phyloP scores from a whole-genome alignment of 345 rosid genomes.

The Populus simonii region DNA sequence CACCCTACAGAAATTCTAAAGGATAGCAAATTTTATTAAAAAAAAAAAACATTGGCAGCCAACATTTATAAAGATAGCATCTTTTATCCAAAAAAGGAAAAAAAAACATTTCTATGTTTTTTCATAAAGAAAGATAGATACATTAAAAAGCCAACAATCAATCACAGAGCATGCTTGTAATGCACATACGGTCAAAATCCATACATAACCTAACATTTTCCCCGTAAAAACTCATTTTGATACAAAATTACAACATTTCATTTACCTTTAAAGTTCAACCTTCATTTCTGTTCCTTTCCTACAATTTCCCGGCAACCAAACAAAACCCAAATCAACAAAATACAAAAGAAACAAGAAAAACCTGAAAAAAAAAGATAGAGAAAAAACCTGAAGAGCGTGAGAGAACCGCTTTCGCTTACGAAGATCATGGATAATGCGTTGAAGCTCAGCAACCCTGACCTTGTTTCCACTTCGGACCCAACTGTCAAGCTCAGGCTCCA shows the following conservation, averaged over 20 bases:
- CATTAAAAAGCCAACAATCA: neutral
- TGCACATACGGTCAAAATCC: neutral
- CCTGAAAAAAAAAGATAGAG: too few relatives aligned
- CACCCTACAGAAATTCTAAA: neutral
- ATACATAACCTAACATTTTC: neutral
- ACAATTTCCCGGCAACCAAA: slow-evolving; percentile 13
- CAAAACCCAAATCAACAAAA: slow-evolving; percentile 4
- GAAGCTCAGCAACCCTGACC: slow-evolving; percentile 71
- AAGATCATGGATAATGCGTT: slow-evolving; percentile 76
- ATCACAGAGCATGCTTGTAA: neutral
- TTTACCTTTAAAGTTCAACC: neutral
- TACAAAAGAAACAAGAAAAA: neutral
- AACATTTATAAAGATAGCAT: neutral
- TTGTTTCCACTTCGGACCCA: slow-evolving; percentile 63
- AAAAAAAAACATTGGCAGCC: neutral
- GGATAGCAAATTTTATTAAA: neutral
- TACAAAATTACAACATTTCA: neutral
- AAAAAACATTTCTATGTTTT: neutral
- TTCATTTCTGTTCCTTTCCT: neutral
- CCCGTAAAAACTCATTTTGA: neutral
- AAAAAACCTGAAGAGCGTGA: slow-evolving; percentile 78
- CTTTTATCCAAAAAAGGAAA: neutral
- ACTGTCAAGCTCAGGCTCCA: slow-evolving; percentile 66
- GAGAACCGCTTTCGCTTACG: slow-evolving; percentile 72
- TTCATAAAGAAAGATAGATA: neutral